Base-by-base conservation (phyloP, 2,329 filamentous ascomycete species). In the Pseudogymnoascus sp. region DNA sequence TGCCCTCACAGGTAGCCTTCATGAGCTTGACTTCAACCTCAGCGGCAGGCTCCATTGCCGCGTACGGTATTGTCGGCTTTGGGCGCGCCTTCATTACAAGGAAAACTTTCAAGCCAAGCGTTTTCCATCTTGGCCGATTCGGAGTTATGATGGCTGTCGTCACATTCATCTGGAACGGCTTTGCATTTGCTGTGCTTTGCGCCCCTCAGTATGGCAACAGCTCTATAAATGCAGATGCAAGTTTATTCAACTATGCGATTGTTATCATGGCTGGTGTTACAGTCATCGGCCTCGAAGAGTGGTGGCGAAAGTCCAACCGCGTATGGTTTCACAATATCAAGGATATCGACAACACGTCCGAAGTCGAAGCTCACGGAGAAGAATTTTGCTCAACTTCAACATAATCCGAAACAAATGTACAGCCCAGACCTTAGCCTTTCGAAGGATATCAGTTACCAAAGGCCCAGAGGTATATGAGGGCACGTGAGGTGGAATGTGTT, bases 271-370 rank as follows among this genome's bases (percentile, higher is more conserved):
- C 56, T 44, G 62, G 62, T 6, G 59, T 63, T 44, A 63, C 62
- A 10, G 56, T 63, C 35, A 62, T 63, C 33, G 62, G 59, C 11
- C 24, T 62, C 11, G 62, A 62, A 42, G 60, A 63, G 59, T 63
- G 62, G 62, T 63, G 62, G 62, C 59, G 62, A 26, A 63, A 63
- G 33, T 63, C 62, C 16, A 60, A 21, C 29, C 37, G 35, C 19
- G 62, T 38, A 7, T 63, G 62, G 62, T 63, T 63, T 33, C 16
- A 62, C 21, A 62, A 63, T 59, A 37, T 63, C 40, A 62, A 63
- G 69, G 6, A 73, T 76, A 31, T 62, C 35, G 60, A 47, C 19
- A 44, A 24, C 16, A 59, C 14, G 2, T 61, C 59, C 4, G 47
- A 53, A 16, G 26, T 53, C 5, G 47, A 53, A 13, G 47, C 7